Evolutionary conservation across 768 basidiomycete genomes (phyloP).

Genomic region (Ramaria sp.): DNA sequence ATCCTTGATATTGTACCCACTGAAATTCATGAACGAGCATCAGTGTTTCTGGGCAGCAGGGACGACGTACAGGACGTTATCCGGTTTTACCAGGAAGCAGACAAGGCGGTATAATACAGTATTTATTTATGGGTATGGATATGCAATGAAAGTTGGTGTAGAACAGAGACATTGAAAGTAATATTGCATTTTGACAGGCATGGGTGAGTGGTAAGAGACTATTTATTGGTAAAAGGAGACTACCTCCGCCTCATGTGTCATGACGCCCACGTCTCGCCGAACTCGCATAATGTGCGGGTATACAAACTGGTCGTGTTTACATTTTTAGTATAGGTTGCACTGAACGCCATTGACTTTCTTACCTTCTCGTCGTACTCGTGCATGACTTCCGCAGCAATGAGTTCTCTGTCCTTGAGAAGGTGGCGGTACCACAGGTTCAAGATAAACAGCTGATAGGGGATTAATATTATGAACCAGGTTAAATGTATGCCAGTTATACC

Average conservation of each 20-base stretch:
- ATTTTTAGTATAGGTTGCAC: background rate
- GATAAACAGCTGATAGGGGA: conserved; percentile 30
- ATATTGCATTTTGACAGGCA: too few species aligned
- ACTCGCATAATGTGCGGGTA: conserved; percentile 72
- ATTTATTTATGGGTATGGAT: conserved; percentile 3
- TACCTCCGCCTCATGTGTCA: conserved; percentile 79
- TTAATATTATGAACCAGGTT: background rate
- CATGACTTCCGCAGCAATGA: conserved; percentile 72
- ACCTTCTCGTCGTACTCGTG: conserved; percentile 77
- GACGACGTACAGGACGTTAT: conserved; percentile 89
- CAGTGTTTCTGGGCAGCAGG: conserved; percentile 87
- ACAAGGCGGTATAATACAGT: background rate
- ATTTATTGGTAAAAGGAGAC: conserved; percentile 20
- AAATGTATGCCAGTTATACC: conserved; percentile 26
- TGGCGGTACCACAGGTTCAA: conserved; percentile 47
- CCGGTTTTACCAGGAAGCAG: conserved; percentile 59
- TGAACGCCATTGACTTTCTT: conserved; percentile 13
- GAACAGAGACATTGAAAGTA: background rate
- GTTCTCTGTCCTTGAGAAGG: conserved; percentile 61
- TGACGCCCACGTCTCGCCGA: conserved; percentile 66
- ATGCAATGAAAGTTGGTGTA: background rate
- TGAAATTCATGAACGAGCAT: conserved; percentile 81
- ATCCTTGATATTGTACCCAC: conserved; percentile 88
- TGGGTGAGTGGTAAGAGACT: background rate
- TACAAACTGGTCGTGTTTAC: conserved; percentile 58